phyloP scores from a whole-genome alignment of 2,329 filamentous ascomycete genomes.

The Cladosporium austrohemisphaericum region DNA sequence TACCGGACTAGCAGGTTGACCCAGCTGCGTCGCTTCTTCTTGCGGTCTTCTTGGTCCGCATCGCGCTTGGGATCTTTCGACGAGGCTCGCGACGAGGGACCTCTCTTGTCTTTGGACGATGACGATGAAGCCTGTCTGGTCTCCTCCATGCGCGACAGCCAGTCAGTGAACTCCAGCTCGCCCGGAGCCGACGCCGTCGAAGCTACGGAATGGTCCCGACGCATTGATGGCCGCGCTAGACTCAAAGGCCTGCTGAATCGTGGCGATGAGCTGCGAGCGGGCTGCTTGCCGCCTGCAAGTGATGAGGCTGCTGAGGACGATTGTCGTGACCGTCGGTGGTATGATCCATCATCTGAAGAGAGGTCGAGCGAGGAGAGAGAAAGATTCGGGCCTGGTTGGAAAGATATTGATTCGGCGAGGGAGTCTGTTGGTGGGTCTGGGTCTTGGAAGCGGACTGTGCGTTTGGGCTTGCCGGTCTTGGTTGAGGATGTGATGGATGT shows the following conservation, averaged over 20 bases:
- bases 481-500: constrained; percentile 7
- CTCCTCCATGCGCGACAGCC: constrained; percentile 12
- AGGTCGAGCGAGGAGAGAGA: constrained; percentile 6
- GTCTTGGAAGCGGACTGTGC: constrained; percentile 13
- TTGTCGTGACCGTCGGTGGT: constrained; percentile 1
- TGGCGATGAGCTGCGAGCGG: background rate
- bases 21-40: constrained; percentile 15
- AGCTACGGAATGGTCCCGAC: background rate
- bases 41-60: constrained; percentile 1
- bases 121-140: background rate
- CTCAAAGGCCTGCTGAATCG: constrained; percentile 2
- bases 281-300: constrained; percentile 3
- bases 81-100: background rate
- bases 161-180: constrained; percentile 9
- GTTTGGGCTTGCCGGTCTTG: constrained; percentile 11
- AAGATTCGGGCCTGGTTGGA: background rate
- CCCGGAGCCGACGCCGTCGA: constrained; percentile 8
- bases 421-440: background rate
- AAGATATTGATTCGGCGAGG: background rate
- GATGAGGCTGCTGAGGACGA: constrained; percentile 4
- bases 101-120: background rate
- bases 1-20: constrained; percentile 9
- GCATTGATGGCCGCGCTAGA: background rate
- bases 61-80: background rate
- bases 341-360: constrained; percentile 1